Percentiles rank a stretch among this genome's conserved stretches.
phyloP scores from a whole-genome alignment of 768 basidiomycete species.

The Jaapia argillacea region DNA sequence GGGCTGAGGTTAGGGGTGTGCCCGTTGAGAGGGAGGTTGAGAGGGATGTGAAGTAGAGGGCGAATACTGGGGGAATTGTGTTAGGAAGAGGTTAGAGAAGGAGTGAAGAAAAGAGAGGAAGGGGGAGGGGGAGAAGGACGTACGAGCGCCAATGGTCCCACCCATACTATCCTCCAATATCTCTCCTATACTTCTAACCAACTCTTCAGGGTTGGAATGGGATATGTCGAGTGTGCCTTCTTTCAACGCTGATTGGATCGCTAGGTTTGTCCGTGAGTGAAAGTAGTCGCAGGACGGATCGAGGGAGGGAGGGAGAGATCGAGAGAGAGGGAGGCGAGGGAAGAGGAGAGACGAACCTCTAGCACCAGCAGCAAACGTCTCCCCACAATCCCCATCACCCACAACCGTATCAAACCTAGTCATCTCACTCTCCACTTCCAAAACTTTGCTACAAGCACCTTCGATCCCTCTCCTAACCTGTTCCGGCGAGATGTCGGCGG shows the following conservation, averaged over 20 bases:
- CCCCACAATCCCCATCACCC: conserved; percentile 57
- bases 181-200: conserved; percentile 25
- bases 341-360: conserved; percentile 13
- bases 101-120: background rate
- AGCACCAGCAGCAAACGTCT: conserved; percentile 44
- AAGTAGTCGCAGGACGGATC: too few relatives aligned
- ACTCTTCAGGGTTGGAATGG: conserved; percentile 8
- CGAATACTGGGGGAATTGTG: conserved; percentile 23
- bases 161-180: conserved; percentile 44
- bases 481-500: conserved; percentile 4
- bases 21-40: background rate
- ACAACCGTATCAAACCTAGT: conserved; percentile 50
- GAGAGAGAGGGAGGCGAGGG: background rate
- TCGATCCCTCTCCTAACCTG: conserved; percentile 20
- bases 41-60: conserved; percentile 20
- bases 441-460: conserved; percentile 30
- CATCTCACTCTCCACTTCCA: conserved; percentile 37
- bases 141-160: conserved; percentile 43
- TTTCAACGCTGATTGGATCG: conserved; percentile 23
- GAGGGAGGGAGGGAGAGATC: too few relatives aligned
- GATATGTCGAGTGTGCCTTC: conserved; percentile 14
- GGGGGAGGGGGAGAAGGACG: conserved; percentile 13
- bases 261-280: too few relatives aligned
- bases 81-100: background rate
- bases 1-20: conserved; percentile 9